phyloP scores from a whole-genome alignment of 73 alveolate genomes.

The Loxodes magnus region DNA sequence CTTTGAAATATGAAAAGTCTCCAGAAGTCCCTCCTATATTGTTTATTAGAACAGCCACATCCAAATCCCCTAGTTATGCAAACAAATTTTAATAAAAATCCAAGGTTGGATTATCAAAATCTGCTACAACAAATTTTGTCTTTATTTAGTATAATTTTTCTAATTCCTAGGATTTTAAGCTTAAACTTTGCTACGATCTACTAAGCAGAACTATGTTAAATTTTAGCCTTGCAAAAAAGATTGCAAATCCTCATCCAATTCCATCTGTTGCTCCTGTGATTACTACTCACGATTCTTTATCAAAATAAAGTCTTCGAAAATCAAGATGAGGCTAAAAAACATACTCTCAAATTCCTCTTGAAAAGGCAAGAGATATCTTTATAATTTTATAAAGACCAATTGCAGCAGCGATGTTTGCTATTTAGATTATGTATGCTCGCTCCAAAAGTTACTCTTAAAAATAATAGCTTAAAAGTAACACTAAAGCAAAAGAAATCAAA shows the following conservation, averaged over 20 bases:
- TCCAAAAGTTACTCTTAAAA: no score
- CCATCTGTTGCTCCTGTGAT: constrained; percentile 75
- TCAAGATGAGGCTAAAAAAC: no score
- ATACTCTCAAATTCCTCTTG: no score
- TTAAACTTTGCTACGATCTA: constrained; percentile 28
- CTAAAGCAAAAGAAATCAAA: no score
- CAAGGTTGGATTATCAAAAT: background rate
- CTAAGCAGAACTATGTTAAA: constrained; percentile 46
- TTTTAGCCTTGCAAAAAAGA: constrained; percentile 42
- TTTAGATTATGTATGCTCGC: no score
- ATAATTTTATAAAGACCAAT: no score
- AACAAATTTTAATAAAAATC: constrained; percentile 14
- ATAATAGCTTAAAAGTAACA: no score
- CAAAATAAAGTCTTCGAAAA: no score
- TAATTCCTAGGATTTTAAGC: constrained; percentile 17
- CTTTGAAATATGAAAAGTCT: no score
- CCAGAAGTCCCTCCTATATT: constrained; percentile 55
- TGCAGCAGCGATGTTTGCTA: no score
- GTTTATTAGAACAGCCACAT: constrained; percentile 57
- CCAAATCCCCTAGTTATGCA: constrained; percentile 31
- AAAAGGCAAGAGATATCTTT: no score
- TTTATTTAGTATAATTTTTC: background rate
- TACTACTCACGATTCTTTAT: constrained; percentile 49
- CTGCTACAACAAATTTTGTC: background rate
- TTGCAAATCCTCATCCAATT: constrained; percentile 57